phyloP scores from a whole-genome alignment of 169 alveolate genomes.

The Plasmodium fragile region DNA sequence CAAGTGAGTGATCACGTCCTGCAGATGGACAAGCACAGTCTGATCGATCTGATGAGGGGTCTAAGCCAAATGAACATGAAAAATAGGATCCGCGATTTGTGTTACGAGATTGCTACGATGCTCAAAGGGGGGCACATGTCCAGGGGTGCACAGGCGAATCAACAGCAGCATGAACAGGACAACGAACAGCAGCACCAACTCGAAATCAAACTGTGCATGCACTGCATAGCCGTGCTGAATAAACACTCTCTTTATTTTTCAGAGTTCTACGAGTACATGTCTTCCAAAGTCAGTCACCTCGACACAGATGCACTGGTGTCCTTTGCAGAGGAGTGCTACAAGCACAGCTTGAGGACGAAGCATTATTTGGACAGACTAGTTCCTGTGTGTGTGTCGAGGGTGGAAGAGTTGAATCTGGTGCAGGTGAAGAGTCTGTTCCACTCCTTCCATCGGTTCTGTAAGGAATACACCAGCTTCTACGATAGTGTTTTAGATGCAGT shows the following conservation, averaged over 20 bases:
- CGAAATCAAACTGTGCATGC: conserved; percentile 13
- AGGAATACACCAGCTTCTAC: conserved; percentile 42
- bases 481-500: neutral
- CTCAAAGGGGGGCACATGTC: neutral
- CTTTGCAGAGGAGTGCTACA: conserved; percentile 26
- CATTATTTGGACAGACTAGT: conserved; percentile 34
- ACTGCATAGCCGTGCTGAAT: conserved; percentile 20
- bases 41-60: neutral
- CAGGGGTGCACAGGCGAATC: neutral
- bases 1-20: neutral
- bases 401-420: neutral
- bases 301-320: neutral
- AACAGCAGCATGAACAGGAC: no score
- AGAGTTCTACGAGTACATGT: conserved; percentile 44
- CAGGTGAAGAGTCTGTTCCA: neutral
- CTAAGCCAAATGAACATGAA: conserved; percentile 8
- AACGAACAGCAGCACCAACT: neutral
- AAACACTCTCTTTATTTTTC: conserved; percentile 15
- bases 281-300: conserved; percentile 4
- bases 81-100: conserved; percentile 27
- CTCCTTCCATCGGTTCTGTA: conserved; percentile 61
- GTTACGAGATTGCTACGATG: conserved; percentile 22
- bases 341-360: conserved; percentile 53
- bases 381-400: conserved; percentile 11
- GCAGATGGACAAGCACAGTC: neutral